Base-by-base conservation (phyloP, 305 asterid species). In the Fraxinus xanthoxyloides region DNA sequence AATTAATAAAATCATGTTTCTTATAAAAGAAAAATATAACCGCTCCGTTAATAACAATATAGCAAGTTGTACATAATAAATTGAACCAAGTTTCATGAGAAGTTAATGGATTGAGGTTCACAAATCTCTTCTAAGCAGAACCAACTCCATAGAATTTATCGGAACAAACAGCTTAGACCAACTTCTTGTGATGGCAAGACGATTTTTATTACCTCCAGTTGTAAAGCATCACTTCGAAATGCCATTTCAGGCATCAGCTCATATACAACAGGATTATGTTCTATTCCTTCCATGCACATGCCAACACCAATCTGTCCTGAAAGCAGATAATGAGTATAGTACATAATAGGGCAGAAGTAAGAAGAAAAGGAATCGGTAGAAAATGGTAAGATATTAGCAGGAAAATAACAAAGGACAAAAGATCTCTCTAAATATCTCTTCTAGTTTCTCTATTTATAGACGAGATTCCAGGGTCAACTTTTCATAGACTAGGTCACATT, bases 251-350 rank as follows among this genome's bases (percentile, higher is more conserved):
- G 87, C 99, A 96, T 96, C 82, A 93, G 93, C 90, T 96, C 99
- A 75, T 89, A 96, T 19, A 93, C 98, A 48, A 96, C 97, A 13
- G 99, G 99, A 85, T 96, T 96, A 0, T 96, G 98, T 86, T 96
- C 99, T 74, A 92, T 94, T 85, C 99, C 99, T 92, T 96, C 98
- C 99, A 96, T 96, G 93, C 99, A 94, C 98, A 93, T 92, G 75
- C 98, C 98, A 43, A 94, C 99, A 79, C 99, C 99, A 80, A 96
- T 82, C 99, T 96, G 90, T 85, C 82, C 83, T 78, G 85, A 72
- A 86, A 88, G 83, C 54, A 82, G 78, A 88, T 23, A 77, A 48
- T 88, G 74, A 87, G 86, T 79, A 82, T 56, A 73, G 77, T 63
- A 70, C 40, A 63, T 75, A 75, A 34, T 7, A 28, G 28, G 12